Evolutionary conservation across 2,329 filamentous ascomycete species (phyloP).

Genomic region (Penicillium sp.): DNA sequence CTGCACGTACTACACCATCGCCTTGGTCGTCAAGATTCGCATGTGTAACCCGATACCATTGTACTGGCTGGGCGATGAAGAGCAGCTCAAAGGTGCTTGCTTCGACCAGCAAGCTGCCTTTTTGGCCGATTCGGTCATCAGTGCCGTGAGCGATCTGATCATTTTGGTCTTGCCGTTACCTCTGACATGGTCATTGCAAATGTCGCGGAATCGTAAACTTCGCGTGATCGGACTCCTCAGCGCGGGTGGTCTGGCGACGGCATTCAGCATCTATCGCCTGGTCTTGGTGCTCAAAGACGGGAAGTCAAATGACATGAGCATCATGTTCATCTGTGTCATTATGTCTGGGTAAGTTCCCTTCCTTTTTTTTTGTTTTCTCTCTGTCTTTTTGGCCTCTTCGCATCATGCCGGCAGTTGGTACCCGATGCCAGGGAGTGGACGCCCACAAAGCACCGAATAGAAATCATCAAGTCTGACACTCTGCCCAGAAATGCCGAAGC

Average conservation of each 20-base stretch:
- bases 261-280: slow-evolving; percentile 35
- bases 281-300: slow-evolving; percentile 31
- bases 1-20: slow-evolving; percentile 31
- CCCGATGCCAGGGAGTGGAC: too few species aligned
- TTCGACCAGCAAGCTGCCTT: slow-evolving; percentile 34
- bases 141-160: slow-evolving; percentile 32
- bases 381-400: not conserved
- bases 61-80: slow-evolving; percentile 28
- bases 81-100: slow-evolving; percentile 21
- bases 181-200: slow-evolving; percentile 36
- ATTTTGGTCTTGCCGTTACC: slow-evolving; percentile 35
- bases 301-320: slow-evolving; percentile 26
- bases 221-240: slow-evolving; percentile 34
- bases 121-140: slow-evolving; percentile 36
- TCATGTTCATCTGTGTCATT: slow-evolving; percentile 33
- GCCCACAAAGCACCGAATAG: not conserved
- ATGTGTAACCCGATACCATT: slow-evolving; percentile 34
- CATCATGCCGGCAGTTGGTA: too few species aligned
- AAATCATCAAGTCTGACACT: not conserved
- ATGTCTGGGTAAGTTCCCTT: slow-evolving; percentile 31
- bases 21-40: slow-evolving; percentile 33
- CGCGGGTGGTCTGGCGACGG: slow-evolving; percentile 35
- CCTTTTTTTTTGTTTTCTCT: not conserved
- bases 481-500: slow-evolving; percentile 32
- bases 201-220: slow-evolving; percentile 32